Conservation (phyloP, 2,329 filamentous ascomycete genomes). For the Clarireedia paspali region DNA sequence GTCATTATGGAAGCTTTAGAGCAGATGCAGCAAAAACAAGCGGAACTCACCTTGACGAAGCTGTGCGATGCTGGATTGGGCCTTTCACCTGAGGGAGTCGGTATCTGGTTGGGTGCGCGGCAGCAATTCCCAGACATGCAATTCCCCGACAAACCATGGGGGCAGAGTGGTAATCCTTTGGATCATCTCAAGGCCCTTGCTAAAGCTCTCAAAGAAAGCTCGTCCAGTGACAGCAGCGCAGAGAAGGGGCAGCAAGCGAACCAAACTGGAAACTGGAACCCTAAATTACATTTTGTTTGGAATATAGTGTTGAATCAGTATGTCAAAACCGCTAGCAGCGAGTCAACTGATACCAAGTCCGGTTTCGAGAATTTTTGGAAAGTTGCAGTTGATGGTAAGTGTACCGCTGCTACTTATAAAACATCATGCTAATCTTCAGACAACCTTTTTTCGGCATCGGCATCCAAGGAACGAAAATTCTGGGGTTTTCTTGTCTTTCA, state of each 20-base stretch:
- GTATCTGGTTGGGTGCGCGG: slow-evolving; percentile 72
- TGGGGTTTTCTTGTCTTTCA: slow-evolving; percentile 86
- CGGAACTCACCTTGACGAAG: slow-evolving; percentile 53
- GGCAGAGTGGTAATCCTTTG: slow-evolving; percentile 60
- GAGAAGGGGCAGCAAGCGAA: slow-evolving; percentile 33
- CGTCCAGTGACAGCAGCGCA: slow-evolving; percentile 44
- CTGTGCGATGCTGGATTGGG: slow-evolving; percentile 59
- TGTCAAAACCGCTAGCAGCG: slow-evolving; percentile 27
- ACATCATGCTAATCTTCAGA: slow-evolving; percentile 40
- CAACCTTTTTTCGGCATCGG: slow-evolving; percentile 71
- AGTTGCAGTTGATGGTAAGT: slow-evolving; percentile 75
- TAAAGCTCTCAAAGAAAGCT: slow-evolving; percentile 71
- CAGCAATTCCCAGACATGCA: slow-evolving; percentile 56
- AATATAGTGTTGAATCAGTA: slow-evolving; percentile 61
- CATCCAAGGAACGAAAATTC: slow-evolving; percentile 83
- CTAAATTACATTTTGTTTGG: slow-evolving; percentile 85
- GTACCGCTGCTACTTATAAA: neutral
- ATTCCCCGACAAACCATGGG: slow-evolving; percentile 65
- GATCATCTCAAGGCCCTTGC: slow-evolving; percentile 62
- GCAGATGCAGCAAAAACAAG: slow-evolving; percentile 48
- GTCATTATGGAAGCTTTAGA: slow-evolving; percentile 67
- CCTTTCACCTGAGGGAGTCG: slow-evolving; percentile 80
- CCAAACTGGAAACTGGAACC: slow-evolving; percentile 65
- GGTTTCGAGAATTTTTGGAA: slow-evolving; percentile 76
- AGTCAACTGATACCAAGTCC: slow-evolving; percentile 24